Evolutionary conservation across 352 stramenopile genomes (phyloP).

Genomic region (Phytophthora sansomeana): DNA sequence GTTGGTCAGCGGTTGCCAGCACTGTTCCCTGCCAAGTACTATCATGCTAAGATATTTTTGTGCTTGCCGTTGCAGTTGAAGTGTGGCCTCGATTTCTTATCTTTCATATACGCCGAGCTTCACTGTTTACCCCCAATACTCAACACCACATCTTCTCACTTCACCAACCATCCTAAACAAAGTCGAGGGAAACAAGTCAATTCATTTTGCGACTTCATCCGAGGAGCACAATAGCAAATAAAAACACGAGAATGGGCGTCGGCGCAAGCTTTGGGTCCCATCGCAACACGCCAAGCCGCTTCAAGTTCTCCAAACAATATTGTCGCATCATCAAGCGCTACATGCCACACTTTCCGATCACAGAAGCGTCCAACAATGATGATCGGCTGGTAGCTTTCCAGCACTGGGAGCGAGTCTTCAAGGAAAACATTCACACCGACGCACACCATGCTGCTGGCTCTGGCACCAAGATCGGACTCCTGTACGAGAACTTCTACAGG

Average conservation of each 20-base stretch:
- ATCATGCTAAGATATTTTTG: not conserved
- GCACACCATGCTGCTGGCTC: constrained; percentile 50
- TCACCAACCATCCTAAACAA: not conserved
- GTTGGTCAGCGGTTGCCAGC: not conserved
- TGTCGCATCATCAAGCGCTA: constrained; percentile 70
- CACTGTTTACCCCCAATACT: too few species aligned
- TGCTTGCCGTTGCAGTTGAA: not conserved
- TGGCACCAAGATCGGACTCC: constrained; percentile 54
- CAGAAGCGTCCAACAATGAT: constrained; percentile 56
- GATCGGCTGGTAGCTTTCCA: constrained; percentile 62
- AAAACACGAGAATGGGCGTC: constrained; percentile 45
- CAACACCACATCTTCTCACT: too few species aligned
- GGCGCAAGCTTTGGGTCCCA: constrained; percentile 25
- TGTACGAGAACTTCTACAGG: constrained; percentile 76
- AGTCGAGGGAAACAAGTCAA: not conserved
- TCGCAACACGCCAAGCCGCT: not conserved
- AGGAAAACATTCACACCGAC: constrained; percentile 74
- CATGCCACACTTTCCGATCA: constrained; percentile 63
- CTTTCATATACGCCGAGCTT: not conserved
- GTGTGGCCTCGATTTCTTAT: constrained; percentile 2
- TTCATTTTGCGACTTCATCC: constrained; percentile 18
- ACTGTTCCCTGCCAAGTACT: not conserved
- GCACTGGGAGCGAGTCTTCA: constrained; percentile 73
- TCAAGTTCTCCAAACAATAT: constrained; percentile 73
- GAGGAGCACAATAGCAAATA: not conserved